Conservation (phyloP, 257 asterid species). For the Scutellaria galericulata region DNA sequence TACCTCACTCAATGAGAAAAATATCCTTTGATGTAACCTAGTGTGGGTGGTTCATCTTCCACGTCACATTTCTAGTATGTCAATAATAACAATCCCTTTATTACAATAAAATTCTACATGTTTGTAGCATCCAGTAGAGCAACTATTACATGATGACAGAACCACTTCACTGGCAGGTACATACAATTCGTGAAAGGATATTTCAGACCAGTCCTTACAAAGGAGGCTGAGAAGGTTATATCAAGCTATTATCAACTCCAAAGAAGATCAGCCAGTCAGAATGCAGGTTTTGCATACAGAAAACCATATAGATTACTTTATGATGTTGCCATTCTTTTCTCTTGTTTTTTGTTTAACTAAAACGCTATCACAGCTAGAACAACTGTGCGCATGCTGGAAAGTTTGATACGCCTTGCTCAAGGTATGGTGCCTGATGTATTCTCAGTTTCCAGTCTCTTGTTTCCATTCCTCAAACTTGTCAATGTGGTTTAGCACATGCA, state of each 20-base stretch:
- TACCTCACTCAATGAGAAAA: not conserved
- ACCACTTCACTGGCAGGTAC: conserved; percentile 59
- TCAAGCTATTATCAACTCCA: conserved; percentile 98
- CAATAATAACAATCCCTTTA: conserved; percentile 8
- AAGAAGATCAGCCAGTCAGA: conserved; percentile 91
- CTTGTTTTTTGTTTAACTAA: conserved; percentile 28
- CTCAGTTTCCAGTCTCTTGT: conserved; percentile 25
- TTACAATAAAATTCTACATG: not conserved
- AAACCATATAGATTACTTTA: not conserved
- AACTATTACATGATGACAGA: conserved; percentile 29
- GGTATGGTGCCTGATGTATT: conserved; percentile 48
- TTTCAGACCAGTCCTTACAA: conserved; percentile 87
- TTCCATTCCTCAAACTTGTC: conserved; percentile 35
- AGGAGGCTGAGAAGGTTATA: conserved; percentile 91
- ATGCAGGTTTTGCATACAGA: conserved; percentile 72
- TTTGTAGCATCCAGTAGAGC: not conserved
- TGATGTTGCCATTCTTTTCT: conserved; percentile 14
- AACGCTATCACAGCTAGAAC: conserved; percentile 77
- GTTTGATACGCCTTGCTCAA: conserved; percentile 98
- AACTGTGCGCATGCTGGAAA: conserved; percentile 96
- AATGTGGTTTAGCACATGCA: conserved; percentile 78
- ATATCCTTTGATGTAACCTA: conserved; percentile 6
- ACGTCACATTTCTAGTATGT: conserved; percentile 8
- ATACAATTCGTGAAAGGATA: conserved; percentile 77
- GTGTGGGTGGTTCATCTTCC: not conserved